These are phyloP conservation scores for Sistotremastrum suecicum DNA, from an alignment of 768 basidiomycete species.

Conservation along the genomic window DNA sequence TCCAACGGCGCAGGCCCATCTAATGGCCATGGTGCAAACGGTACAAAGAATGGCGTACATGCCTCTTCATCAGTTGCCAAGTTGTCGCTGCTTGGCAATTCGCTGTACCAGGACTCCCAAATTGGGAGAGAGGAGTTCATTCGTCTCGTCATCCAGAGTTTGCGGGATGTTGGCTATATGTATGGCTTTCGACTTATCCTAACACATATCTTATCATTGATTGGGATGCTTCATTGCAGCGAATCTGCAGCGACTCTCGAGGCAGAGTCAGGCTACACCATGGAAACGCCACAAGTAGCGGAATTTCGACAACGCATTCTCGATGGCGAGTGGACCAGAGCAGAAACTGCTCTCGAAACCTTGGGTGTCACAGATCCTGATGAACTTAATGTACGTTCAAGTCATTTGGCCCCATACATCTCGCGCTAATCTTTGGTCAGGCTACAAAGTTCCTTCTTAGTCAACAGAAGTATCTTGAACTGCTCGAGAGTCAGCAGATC, in stretches of 20 bases:
- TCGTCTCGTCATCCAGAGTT: slow-evolving; percentile 73
- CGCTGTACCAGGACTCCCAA: slow-evolving; percentile 59
- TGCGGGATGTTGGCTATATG: slow-evolving; percentile 73
- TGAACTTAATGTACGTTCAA: slow-evolving; percentile 44
- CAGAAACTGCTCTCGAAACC: slow-evolving; percentile 51
- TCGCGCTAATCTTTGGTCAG: slow-evolving; percentile 21
- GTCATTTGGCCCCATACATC: neutral
- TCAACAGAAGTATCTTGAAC: slow-evolving; percentile 92
- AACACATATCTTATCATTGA: neutral
- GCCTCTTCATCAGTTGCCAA: slow-evolving; percentile 32
- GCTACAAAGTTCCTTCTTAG: slow-evolving; percentile 78
- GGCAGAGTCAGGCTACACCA: slow-evolving; percentile 81
- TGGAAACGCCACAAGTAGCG: slow-evolving; percentile 66
- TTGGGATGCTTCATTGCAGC: slow-evolving; percentile 24
- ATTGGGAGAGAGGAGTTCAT: slow-evolving; percentile 87
- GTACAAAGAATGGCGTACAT: slow-evolving; percentile 27
- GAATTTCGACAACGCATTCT: slow-evolving; percentile 72
- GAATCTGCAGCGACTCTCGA: slow-evolving; percentile 82
- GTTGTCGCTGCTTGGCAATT: slow-evolving; percentile 57
- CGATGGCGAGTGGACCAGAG: slow-evolving; percentile 68
- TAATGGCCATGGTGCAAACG: no score
- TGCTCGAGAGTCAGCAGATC: slow-evolving; percentile 68
- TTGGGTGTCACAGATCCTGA: slow-evolving; percentile 61
- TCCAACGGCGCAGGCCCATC: no score
- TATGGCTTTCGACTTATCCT: slow-evolving; percentile 13